Conservation (phyloP, 805 yeast species). For the Teunomyces funiuensis region DNA sequence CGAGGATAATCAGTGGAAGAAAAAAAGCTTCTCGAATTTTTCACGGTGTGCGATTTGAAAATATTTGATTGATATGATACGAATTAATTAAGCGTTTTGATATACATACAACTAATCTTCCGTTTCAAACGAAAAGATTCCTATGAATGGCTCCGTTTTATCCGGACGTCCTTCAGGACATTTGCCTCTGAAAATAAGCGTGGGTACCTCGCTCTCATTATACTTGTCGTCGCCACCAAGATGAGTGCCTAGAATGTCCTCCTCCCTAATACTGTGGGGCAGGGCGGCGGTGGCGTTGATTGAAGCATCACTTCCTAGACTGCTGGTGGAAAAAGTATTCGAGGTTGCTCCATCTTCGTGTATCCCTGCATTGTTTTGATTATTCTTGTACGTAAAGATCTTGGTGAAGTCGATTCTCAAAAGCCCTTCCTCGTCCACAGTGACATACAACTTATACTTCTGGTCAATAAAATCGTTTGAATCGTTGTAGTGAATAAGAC, state of each 20-base stretch:
- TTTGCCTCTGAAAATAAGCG: slow-evolving; percentile 49
- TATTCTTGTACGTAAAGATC: slow-evolving; percentile 31
- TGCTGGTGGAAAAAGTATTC: not conserved
- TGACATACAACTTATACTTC: slow-evolving; percentile 50
- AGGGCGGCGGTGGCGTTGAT: not conserved
- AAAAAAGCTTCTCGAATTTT: no score
- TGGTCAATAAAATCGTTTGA: slow-evolving; percentile 45
- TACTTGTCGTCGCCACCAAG: slow-evolving; percentile 32
- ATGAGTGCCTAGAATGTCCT: slow-evolving; percentile 30
- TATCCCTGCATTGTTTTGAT: not conserved
- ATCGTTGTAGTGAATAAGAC: slow-evolving; percentile 49
- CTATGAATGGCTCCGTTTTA: slow-evolving; percentile 52
- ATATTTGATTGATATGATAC: not conserved
- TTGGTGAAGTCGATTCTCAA: slow-evolving; percentile 53
- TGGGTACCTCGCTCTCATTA: slow-evolving; percentile 44
- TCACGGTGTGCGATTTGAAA: no score
- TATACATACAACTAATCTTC: slow-evolving; percentile 29
- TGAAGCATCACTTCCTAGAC: not conserved
- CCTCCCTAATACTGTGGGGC: slow-evolving; percentile 12
- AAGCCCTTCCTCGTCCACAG: slow-evolving; percentile 45
- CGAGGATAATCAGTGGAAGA: slow-evolving; percentile 3
- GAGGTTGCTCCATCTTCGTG: slow-evolving; percentile 3
- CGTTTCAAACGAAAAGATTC: slow-evolving; percentile 52
- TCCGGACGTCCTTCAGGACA: slow-evolving; percentile 57
- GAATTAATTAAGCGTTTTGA: no score